Conservation (phyloP, 352 stramenopile genomes). For the Globisporangium sylvaticum region DNA sequence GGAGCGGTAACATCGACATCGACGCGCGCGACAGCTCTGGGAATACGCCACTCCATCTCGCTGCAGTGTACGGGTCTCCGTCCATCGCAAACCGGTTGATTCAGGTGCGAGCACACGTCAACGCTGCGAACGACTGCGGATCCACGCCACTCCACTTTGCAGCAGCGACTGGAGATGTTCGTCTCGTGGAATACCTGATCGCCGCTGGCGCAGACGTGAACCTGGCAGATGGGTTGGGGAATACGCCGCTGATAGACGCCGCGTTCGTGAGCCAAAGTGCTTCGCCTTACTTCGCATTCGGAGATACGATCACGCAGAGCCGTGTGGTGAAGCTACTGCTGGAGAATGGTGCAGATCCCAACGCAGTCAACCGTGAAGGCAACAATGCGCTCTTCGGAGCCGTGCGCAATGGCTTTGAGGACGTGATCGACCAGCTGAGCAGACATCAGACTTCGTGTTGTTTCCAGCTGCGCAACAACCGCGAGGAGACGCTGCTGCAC, state of each 20-base stretch:
- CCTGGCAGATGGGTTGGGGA: slow-evolving; percentile 22
- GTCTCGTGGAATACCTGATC: slow-evolving; percentile 25
- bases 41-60: slow-evolving; percentile 38
- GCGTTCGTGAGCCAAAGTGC: too few species aligned
- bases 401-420: slow-evolving; percentile 21
- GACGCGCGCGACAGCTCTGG: slow-evolving; percentile 23
- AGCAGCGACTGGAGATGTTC: slow-evolving; percentile 26
- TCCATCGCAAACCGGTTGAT: slow-evolving; percentile 20
- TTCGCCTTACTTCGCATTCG: too few species aligned
- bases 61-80: slow-evolving; percentile 28
- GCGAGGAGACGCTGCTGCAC: slow-evolving; percentile 23
- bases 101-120: slow-evolving; percentile 21
- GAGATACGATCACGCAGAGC: too few species aligned
- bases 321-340: too few species aligned
- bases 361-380: slow-evolving; percentile 17
- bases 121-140: slow-evolving; percentile 21
- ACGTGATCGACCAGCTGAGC: slow-evolving; percentile 13
- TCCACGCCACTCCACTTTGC: slow-evolving; percentile 35
- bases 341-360: background rate
- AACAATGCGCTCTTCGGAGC: slow-evolving; percentile 22
- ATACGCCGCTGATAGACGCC: slow-evolving; percentile 16
- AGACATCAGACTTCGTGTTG: background rate
- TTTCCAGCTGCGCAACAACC: slow-evolving; percentile 9
- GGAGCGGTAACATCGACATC: slow-evolving; percentile 13
- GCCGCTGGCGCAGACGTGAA: slow-evolving; percentile 26